These are phyloP conservation scores for Ilyonectria robusta DNA, from an alignment of 2,329 filamentous ascomycete species.

Conservation along the genomic window DNA sequence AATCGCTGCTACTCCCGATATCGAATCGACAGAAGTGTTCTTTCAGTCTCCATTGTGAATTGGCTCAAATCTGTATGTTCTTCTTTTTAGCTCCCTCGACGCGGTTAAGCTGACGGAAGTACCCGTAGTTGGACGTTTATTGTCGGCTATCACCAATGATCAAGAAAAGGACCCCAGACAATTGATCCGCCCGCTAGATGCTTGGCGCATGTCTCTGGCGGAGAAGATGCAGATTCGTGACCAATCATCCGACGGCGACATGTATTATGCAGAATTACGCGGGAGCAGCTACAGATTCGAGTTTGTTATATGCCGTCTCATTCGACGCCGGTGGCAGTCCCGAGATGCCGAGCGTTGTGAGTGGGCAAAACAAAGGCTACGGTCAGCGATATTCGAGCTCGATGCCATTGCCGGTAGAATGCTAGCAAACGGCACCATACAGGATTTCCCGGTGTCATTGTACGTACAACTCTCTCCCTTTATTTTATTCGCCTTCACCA, in stretches of 20 bases:
- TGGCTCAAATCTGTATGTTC: slow-evolving; percentile 31
- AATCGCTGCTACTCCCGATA: background rate
- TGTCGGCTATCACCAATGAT: background rate
- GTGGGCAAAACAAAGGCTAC: slow-evolving; percentile 36
- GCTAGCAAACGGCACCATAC: slow-evolving; percentile 11
- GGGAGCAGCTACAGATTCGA: slow-evolving; percentile 36
- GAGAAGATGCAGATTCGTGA: slow-evolving; percentile 13
- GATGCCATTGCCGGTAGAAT: slow-evolving; percentile 30
- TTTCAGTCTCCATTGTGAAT: slow-evolving; percentile 20
- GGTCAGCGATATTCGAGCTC: slow-evolving; percentile 27
- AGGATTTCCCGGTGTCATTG: slow-evolving; percentile 26
- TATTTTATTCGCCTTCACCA: background rate
- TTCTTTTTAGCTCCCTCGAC: background rate
- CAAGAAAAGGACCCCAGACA: slow-evolving; percentile 2
- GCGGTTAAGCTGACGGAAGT: background rate
- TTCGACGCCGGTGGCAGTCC: slow-evolving; percentile 23
- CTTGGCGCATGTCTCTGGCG: slow-evolving; percentile 23
- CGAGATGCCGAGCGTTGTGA: background rate
- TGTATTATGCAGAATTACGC: slow-evolving; percentile 18
- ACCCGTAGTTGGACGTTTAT: background rate
- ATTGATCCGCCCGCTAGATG: slow-evolving; percentile 13
- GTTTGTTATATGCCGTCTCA: slow-evolving; percentile 32
- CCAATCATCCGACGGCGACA: background rate
- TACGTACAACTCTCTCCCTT: slow-evolving; percentile 5
- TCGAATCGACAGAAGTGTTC: slow-evolving; percentile 20